These are phyloP conservation scores for Acanthamoeba castellanii DNA, from an alignment of 208 protist species.

Conservation along the genomic window DNA sequence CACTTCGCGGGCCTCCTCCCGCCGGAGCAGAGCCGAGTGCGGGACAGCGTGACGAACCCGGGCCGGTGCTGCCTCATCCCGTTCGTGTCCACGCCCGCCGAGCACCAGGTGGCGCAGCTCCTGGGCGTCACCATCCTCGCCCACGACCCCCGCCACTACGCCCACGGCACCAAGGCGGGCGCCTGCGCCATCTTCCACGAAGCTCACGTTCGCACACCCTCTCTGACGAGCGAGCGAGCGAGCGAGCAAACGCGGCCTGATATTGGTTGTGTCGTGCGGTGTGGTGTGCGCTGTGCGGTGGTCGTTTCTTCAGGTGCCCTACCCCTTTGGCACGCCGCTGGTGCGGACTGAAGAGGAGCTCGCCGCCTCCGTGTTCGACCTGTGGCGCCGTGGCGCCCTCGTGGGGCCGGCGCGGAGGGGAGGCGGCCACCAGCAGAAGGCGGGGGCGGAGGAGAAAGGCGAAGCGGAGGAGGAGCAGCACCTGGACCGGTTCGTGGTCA, in stretches of 20 bases:
- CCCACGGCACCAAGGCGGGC: background rate
- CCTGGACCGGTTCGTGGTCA: conserved; percentile 22
- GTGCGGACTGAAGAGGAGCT: conserved; percentile 12
- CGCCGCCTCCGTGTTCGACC: background rate
- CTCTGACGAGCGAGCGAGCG: too few species aligned
- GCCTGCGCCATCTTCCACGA: background rate
- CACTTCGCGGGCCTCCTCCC: background rate
- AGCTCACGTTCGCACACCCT: background rate
- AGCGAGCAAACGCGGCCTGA: too few species aligned
- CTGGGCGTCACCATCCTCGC: background rate
- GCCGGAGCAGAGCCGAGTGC: background rate
- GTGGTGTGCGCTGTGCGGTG: too few species aligned
- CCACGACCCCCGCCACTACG: background rate
- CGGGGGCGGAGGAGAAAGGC: too few species aligned
- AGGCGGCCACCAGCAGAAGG: too few species aligned
- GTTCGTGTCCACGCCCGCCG: background rate
- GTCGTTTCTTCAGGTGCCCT: background rate
- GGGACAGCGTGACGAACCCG: background rate
- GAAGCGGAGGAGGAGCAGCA: background rate
- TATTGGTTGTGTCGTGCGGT: too few species aligned
- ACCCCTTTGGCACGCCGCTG: background rate
- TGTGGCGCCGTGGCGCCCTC: background rate
- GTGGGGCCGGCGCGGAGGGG: background rate
- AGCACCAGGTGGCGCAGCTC: background rate
- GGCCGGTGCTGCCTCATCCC: background rate